Evolutionary conservation across 495 filamentous ascomycete species (phyloP).

Genomic region (Penicillium robsamsonii): DNA sequence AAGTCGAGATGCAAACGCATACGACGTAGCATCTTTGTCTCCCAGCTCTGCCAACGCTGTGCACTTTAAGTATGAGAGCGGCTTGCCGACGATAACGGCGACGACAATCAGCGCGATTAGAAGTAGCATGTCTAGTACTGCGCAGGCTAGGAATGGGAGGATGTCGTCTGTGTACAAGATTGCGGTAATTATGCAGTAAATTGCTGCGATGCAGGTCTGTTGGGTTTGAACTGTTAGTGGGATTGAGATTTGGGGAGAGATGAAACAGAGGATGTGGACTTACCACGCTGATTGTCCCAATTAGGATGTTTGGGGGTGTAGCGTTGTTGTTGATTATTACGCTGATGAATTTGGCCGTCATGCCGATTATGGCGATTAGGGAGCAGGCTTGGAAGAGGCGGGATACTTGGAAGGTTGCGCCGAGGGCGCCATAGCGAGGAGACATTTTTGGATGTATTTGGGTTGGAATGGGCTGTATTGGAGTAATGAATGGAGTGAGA

Average conservation of each 20-base stretch:
- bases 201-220: slow-evolving; percentile 70
- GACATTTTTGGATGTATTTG: slow-evolving; percentile 21
- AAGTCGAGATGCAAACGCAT: slow-evolving; percentile 46
- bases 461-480: background rate
- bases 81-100: slow-evolving; percentile 72
- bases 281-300: slow-evolving; percentile 79
- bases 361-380: slow-evolving; percentile 77
- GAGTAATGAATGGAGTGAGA: background rate
- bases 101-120: slow-evolving; percentile 72
- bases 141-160: slow-evolving; percentile 67
- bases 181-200: slow-evolving; percentile 73
- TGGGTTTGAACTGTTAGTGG: slow-evolving; percentile 6
- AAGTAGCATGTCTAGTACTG: slow-evolving; percentile 61
- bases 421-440: slow-evolving; percentile 64
- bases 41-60: slow-evolving; percentile 44
- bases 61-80: slow-evolving; percentile 77
- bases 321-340: slow-evolving; percentile 63
- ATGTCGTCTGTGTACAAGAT: slow-evolving; percentile 75
- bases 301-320: slow-evolving; percentile 65
- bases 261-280: slow-evolving; percentile 46
- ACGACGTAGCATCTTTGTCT: slow-evolving; percentile 37
- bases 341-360: slow-evolving; percentile 80
- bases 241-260: background rate
- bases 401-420: slow-evolving; percentile 71
- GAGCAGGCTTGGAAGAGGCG: slow-evolving; percentile 67